Base-by-base conservation (phyloP, 192 early-diverging fungal genomes). In the Coemansia sp. region DNA sequence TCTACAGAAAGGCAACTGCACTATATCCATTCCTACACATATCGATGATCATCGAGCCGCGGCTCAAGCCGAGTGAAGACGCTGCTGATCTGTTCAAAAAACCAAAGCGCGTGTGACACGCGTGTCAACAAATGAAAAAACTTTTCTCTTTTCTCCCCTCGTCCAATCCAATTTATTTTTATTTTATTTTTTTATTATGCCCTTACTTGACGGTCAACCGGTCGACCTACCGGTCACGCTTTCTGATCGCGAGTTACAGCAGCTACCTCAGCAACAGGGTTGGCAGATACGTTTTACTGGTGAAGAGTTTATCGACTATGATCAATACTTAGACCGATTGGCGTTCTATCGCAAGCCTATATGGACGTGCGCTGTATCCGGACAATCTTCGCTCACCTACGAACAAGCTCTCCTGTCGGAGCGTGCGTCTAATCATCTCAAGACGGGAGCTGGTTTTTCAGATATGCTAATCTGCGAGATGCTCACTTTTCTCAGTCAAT, bases 291-390 rank as follows among this genome's bases (percentile, higher is more conserved):
- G 82, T 10, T 80, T 70, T 36, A 85, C 82, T 0, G 78, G 75
- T 42, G 82, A 85, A 43, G 49, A 54, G n/a, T 85, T 85, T 34
- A 52, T 47, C 15, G 78, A 85, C 63, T 85, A 85, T 63, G 94
- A 93, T 5, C 88, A 92, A 31, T 95, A 92, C 72, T 76, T 90
- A 43, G 87, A 86, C 5, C 87, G 91, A 10, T 82, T 87, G 46
- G 69, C 78, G 31, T 82, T 94, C 15, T 95, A 95, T 70, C 85
- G 87, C 27, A 89, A 90, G 63, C 86, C 85, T 43, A 75, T 88
- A 27, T 98, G 95, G 90, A 86, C 92, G 66, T 96, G 95, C 79
- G 86, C 88, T 51, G 82, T 84, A 6, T 93, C 93, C 2, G 93
- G 95, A 1, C 91, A 90, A 69, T 75, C 79, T 24, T 79, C 88